A percentile compares a stretch with the other conserved stretches of the same genome.
Conservation (phyloP, 805 yeast species). For the Cyberlindnera mississippiensis region DNA sequence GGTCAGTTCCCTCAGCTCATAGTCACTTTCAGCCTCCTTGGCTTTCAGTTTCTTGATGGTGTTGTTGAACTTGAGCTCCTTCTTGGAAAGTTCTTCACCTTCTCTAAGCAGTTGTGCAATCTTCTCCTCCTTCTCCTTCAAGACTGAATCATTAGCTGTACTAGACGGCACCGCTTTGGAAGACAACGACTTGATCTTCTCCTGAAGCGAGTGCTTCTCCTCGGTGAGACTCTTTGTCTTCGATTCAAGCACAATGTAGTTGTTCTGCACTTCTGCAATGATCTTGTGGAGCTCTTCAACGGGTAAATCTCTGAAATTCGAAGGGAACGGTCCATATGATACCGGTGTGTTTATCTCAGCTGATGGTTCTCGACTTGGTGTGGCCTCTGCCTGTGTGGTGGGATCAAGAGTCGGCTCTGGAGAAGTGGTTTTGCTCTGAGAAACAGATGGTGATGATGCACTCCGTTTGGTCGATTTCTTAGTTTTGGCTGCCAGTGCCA, state of each 20-base stretch:
- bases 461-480: constrained; percentile 27
- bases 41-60: constrained; percentile 59
- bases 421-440: constrained; percentile 2
- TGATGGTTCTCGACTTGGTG: neutral
- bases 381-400: neutral
- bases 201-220: constrained; percentile 24
- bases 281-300: constrained; percentile 18
- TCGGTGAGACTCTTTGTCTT: constrained; percentile 16
- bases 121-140: constrained; percentile 46
- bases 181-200: constrained; percentile 16
- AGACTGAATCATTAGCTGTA: constrained; percentile 26
- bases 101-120: constrained; percentile 67
- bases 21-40: constrained; percentile 38
- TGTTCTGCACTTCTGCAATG: constrained; percentile 15
- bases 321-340: constrained; percentile 13
- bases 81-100: constrained; percentile 67
- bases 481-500: constrained; percentile 72
- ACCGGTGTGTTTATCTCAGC: neutral
- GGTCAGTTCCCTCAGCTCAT: constrained; percentile 24
- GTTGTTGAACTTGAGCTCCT: constrained; percentile 65
- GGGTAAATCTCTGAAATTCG: constrained; percentile 11
- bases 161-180: constrained; percentile 3
- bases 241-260: constrained; percentile 12
- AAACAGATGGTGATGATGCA: constrained; percentile 13
- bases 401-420: constrained; percentile 15